These are phyloP conservation scores for Microbotryum lychnidis-dioicae DNA, from an alignment of 1,284 basidiomycete species.

Conservation along the genomic window DNA sequence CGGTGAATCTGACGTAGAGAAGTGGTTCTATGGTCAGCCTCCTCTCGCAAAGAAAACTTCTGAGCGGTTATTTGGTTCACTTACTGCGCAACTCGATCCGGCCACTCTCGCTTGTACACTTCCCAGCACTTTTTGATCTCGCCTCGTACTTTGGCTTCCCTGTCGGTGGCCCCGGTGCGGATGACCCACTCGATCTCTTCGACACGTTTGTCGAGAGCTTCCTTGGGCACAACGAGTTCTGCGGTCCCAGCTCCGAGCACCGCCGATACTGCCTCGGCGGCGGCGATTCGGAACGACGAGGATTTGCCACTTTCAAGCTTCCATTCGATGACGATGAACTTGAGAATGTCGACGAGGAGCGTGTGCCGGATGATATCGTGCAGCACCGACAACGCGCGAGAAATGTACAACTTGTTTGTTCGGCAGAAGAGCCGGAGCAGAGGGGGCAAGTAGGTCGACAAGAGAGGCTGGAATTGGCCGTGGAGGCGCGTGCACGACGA, in stretches of 20 bases:
- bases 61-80: conserved; percentile 34
- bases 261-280: conserved; percentile 51
- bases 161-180: conserved; percentile 57
- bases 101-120: conserved; percentile 62
- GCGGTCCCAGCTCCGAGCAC: conserved; percentile 27
- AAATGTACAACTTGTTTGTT: conserved; percentile 71
- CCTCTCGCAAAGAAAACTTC: neutral
- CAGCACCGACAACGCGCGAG: conserved; percentile 56
- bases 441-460: conserved; percentile 59
- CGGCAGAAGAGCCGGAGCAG: conserved; percentile 60
- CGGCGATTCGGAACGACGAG: conserved; percentile 53
- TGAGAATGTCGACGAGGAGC: conserved; percentile 58
- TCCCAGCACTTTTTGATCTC: conserved; percentile 61
- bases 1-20: conserved; percentile 51
- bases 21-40: conserved; percentile 2
- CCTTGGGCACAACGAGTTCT: conserved; percentile 37
- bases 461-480: conserved; percentile 57
- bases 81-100: conserved; percentile 57
- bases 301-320: conserved; percentile 53
- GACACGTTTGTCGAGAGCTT: conserved; percentile 57
- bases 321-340: conserved; percentile 54
- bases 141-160: conserved; percentile 66
- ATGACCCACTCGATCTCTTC: conserved; percentile 65
- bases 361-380: conserved; percentile 57
- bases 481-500: conserved; percentile 54